Evolutionary conservation across 1,139 yeast species (phyloP).

Genomic region (Debaryomyces sp.): DNA sequence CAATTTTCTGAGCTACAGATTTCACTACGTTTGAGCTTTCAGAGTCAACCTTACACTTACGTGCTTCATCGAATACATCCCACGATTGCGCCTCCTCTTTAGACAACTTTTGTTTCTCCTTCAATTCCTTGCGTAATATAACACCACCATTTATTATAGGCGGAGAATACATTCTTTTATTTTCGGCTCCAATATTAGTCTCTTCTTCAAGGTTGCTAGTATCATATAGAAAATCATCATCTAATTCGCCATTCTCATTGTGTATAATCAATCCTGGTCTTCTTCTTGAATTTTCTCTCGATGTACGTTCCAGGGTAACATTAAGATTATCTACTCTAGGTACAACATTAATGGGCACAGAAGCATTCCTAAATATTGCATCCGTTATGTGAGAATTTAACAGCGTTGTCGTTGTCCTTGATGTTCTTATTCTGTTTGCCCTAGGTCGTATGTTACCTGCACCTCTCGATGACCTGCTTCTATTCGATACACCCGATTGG

Average conservation of each 20-base stretch:
- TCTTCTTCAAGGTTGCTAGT: constrained; percentile 14
- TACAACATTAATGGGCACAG: neutral
- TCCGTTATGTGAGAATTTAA: neutral
- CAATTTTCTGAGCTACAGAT: neutral
- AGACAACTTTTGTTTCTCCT: constrained; percentile 31
- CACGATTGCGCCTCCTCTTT: constrained; percentile 44
- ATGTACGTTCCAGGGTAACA: neutral
- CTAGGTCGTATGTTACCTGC: constrained; percentile 2
- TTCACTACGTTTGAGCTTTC: neutral
- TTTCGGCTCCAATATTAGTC: constrained; percentile 6
- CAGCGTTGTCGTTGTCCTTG: constrained; percentile 1
- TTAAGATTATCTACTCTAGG: neutral
- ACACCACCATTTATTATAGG: constrained; percentile 46
- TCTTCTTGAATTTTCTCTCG: neutral
- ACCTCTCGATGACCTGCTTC: neutral
- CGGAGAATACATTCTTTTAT: constrained; percentile 9
- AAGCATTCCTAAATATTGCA: neutral
- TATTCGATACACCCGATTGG: neutral
- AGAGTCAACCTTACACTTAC: constrained; percentile 13
- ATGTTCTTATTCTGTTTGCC: constrained; percentile 3
- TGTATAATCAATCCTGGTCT: constrained; percentile 29
- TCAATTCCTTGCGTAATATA: constrained; percentile 37
- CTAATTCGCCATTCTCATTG: constrained; percentile 38
- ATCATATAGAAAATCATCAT: constrained; percentile 35
- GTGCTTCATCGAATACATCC: constrained; percentile 40